Evolutionary conservation across 768 basidiomycete genomes (phyloP).

Genomic region (Hydnum rufescens): DNA sequence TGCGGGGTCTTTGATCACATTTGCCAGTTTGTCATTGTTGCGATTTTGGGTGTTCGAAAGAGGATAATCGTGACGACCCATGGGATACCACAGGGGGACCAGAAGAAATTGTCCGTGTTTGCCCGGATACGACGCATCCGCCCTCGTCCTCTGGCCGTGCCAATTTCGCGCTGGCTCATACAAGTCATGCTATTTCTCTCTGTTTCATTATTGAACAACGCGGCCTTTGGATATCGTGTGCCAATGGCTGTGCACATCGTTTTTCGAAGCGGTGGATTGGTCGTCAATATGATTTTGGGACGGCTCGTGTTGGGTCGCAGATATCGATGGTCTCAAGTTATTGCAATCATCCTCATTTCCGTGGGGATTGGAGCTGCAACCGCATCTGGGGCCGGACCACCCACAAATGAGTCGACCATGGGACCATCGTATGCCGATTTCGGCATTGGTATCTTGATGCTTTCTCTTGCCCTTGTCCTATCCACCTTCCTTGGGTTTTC

Average conservation of each 20-base stretch:
- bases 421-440: slow-evolving; percentile 23
- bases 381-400: slow-evolving; percentile 27
- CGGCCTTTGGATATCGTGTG: slow-evolving; percentile 69
- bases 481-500: slow-evolving; percentile 65
- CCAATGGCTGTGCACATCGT: slow-evolving; percentile 92
- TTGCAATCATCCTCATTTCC: slow-evolving; percentile 66
- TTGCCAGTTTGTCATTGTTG: slow-evolving; percentile 70
- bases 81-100: background rate
- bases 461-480: slow-evolving; percentile 57
- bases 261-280: slow-evolving; percentile 73
- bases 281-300: slow-evolving; percentile 67
- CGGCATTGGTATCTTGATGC: slow-evolving; percentile 48
- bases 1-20: slow-evolving; percentile 71
- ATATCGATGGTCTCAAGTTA: slow-evolving; percentile 45
- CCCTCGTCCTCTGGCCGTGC: slow-evolving; percentile 44
- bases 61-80: background rate
- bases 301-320: slow-evolving; percentile 44
- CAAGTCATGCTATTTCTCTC: slow-evolving; percentile 70
- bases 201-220: slow-evolving; percentile 72
- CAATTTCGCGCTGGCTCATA: slow-evolving; percentile 47
- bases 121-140: slow-evolving; percentile 12
- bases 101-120: slow-evolving; percentile 11
- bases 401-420: background rate
- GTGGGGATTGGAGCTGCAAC: slow-evolving; percentile 64
- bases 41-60: slow-evolving; percentile 31